Evolutionary conservation across 108 stramenopile genomes (phyloP), one percentile per base, ranked within the genome.

Genomic region (Phaeodactylum tricornutum): DNA sequence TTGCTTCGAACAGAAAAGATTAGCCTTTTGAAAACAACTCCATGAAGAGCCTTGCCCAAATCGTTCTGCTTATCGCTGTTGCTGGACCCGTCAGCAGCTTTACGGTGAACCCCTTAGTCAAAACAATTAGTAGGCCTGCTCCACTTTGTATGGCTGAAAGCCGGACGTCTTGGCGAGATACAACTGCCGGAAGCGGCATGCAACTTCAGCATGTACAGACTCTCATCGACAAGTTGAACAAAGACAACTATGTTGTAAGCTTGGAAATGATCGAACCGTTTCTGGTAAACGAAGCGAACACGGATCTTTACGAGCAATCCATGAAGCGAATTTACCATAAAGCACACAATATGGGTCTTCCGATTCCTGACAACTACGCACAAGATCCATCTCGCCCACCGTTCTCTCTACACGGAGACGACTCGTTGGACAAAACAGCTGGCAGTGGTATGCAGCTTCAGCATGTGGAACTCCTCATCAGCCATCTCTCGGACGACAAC

Each of bases 181-280:
- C n/a, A n/a, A n/a, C n/a, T n/a, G n/a, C n/a, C n/a, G n/a, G n/a
- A n/a, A n/a, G n/a, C n/a, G n/a, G n/a, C n/a, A n/a, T n/a, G n/a
- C n/a, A n/a, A n/a, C n/a, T n/a, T n/a, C n/a, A 40, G 38, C 5
- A 40, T 20, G 19, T 40, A 3, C 5, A 40, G 3, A 20, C 7
- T 3, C 3, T 40, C 19, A 40, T 40, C 4, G 38, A 40, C 7
- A 3, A 40, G 21, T 3, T 40, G 4, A 20, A 40, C 38, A 20
- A 3, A 20, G 2, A 3, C 7, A 40, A 40, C 7, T 40, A 6
- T 40, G 7, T 20, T 3, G 38, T 20, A 3, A 40, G 2, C 19
- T 20, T 40, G 38, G 5, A 40, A 40, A 40, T 4, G 38, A 40
- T 40, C 38, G 38, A 40, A 7, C 7, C 38, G 3, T 40, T 40